These are phyloP conservation scores for Citrullus mucosospermus DNA, from an alignment of 306 rosid species.

Conservation along the genomic window DNA sequence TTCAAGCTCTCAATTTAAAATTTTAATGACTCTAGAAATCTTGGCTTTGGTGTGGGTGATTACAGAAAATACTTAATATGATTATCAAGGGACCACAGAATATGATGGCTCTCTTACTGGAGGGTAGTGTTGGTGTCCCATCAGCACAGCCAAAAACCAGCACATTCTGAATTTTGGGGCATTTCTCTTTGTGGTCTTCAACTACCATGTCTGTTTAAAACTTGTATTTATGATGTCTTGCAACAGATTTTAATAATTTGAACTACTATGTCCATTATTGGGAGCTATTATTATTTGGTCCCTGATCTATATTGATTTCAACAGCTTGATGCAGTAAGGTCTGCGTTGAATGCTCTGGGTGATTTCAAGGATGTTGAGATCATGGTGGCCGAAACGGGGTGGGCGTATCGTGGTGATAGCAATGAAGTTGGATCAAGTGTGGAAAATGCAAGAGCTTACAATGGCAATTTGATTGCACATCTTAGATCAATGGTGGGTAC, in stretches of 20 bases:
- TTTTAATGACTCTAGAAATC: neutral
- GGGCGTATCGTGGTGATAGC: conserved; percentile 74
- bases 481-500: conserved; percentile 85
- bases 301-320: neutral
- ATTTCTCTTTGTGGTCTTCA: neutral
- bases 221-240: neutral
- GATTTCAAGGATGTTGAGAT: conserved; percentile 47
- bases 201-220: neutral
- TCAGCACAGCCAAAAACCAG: neutral
- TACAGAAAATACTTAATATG: neutral
- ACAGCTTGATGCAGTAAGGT: conserved; percentile 81
- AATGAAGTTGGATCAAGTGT: conserved; percentile 54
- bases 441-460: conserved; percentile 83
- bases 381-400: conserved; percentile 86
- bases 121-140: neutral
- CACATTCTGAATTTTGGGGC: neutral
- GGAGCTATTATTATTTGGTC: neutral
- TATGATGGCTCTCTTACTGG: neutral
- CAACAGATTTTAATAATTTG: neutral
- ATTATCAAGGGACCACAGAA: neutral
- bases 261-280: neutral
- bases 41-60: neutral
- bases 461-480: conserved; percentile 71
- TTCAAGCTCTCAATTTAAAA: neutral
- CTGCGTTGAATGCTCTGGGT: conserved; percentile 52